Conservation (phyloP, 106 monocot species). For the Dendrobium catenatum region DNA sequence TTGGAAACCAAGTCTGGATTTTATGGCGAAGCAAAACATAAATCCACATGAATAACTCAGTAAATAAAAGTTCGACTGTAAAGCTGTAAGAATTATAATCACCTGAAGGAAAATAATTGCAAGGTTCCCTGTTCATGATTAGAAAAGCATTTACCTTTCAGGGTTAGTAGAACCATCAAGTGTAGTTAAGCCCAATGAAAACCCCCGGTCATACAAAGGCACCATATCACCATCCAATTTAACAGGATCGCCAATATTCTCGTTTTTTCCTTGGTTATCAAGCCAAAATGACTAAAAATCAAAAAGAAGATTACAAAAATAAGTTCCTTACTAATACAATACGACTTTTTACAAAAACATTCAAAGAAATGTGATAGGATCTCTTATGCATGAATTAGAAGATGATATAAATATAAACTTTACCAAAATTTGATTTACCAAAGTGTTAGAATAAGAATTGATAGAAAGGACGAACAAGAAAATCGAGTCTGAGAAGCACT, state of each 20-base stretch:
- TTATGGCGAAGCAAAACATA: neutral
- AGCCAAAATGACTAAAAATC: constrained; percentile 72
- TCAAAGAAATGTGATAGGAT: neutral
- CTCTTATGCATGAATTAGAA: too few species aligned
- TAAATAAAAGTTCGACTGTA: neutral
- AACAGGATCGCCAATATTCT: constrained; percentile 18
- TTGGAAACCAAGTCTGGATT: neutral
- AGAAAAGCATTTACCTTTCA: constrained; percentile 43
- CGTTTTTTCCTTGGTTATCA: constrained; percentile 60
- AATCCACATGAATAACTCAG: neutral
- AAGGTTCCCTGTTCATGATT: neutral
- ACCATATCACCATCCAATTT: constrained; percentile 34
- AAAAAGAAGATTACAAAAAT: constrained; percentile 1
- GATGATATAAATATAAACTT: too few species aligned
- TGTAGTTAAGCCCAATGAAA: constrained; percentile 45
- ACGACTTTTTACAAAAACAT: neutral
- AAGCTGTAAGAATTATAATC: neutral
- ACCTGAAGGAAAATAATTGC: neutral
- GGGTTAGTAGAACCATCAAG: constrained; percentile 39
- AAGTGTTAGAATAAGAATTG: too few species aligned
- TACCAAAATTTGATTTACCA: too few species aligned
- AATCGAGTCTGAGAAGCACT: too few species aligned
- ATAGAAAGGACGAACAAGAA: too few species aligned
- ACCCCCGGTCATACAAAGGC: constrained; percentile 90
- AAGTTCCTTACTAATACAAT: neutral